Percentiles rank a stretch among this genome's conserved stretches.
phyloP scores from a whole-genome alignment of 345 rosid species.

The Diplotaxis tenuifolia region DNA sequence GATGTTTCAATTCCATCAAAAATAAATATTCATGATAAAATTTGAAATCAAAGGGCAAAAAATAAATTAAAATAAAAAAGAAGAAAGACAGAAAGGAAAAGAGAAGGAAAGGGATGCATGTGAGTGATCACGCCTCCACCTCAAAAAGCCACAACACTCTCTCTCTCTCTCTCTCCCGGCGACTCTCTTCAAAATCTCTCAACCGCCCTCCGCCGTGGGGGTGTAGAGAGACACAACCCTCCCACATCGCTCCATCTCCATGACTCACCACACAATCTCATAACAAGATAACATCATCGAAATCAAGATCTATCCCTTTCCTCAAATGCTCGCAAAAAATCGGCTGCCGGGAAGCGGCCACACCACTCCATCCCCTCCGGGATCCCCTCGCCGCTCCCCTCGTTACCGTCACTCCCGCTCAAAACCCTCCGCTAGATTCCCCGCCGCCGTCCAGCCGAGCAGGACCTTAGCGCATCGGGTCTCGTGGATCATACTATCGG shows the following conservation, averaged over 20 bases:
- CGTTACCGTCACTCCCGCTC: slow-evolving; percentile 70
- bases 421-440: slow-evolving; percentile 49
- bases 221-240: neutral
- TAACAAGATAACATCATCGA: neutral
- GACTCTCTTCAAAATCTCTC: slow-evolving; percentile 12
- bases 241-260: neutral
- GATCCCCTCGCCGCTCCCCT: slow-evolving; percentile 88
- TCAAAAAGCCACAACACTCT: slow-evolving; percentile 12
- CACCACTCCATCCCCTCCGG: slow-evolving; percentile 95
- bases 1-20: neutral
- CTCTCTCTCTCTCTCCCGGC: slow-evolving; percentile 5
- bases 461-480: slow-evolving; percentile 73
- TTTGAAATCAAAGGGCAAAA: slow-evolving; percentile 15
- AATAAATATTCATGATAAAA: neutral
- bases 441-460: slow-evolving; percentile 45
- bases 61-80: neutral
- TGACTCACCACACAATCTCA: slow-evolving; percentile 12
- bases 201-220: slow-evolving; percentile 20
- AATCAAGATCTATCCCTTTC: slow-evolving; percentile 28
- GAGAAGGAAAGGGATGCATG: slow-evolving; percentile 21
- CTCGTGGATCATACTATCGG: slow-evolving; percentile 78
- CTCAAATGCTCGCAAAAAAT: slow-evolving; percentile 78
- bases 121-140: slow-evolving; percentile 43
- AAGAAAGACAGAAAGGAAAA: slow-evolving; percentile 2
- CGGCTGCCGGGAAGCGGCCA: slow-evolving; percentile 91